A percentile compares a stretch with the other conserved stretches of the same genome.
Evolutionary conservation across 129 eudicot species (phyloP).

Genomic region (carrot (Daucus carota)): DH1_v3.0 NC_030387.2:22206501-22207000

Average conservation of each 20-base stretch:
- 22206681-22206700: background rate
- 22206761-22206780: background rate
- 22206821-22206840: constrained; percentile 83
- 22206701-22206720: background rate
- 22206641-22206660: background rate
- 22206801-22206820: constrained; percentile 87
- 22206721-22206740: background rate
- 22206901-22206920: constrained; percentile 32
- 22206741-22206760: constrained; percentile 67
- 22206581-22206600: constrained; percentile 26
- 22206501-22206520: too few relatives aligned
- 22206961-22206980: background rate
- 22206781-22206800: constrained; percentile 31
- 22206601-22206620: constrained; percentile 98
- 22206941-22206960: constrained; percentile 17
- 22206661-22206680: background rate
- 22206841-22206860: constrained; percentile 79
- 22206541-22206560: too few relatives aligned
- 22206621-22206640: constrained; percentile 92
- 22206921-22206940: too few relatives aligned
- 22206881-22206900: constrained; percentile 86
- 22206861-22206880: constrained; percentile 40
- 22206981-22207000: background rate
- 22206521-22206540: too few relatives aligned
- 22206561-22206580: too few relatives aligned